Base-by-base conservation (phyloP, 2,329 filamentous ascomycete species). In the Fusarium haematococcum region DNA sequence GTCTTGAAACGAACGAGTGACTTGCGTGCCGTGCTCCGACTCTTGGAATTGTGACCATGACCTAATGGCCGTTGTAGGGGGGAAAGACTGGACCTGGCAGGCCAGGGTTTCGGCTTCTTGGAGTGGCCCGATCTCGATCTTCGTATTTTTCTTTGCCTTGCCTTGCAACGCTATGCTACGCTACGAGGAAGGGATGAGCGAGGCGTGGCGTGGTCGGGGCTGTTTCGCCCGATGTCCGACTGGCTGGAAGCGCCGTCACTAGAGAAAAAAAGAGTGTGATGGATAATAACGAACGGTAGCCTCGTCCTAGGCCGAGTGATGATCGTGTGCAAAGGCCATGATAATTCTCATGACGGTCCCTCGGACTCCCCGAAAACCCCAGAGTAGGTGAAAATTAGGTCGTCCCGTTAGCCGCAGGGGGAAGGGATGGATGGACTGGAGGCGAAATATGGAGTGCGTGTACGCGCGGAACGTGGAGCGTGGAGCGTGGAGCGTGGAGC, bases 1-100 rank as follows among this genome's bases (percentile, higher is more conserved):
- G 59, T 35, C 67, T 66, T 66, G 61, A 75, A 74, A 75, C 67
- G 73, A 75, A 75, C 61, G 73, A 75, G 54, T 73, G 73, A 69
- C 67, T 65, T 52, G 48, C 5, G 39, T 63, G 64, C 67, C 61
- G 58, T 60, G 7, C 27, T 37, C 57, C 65, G 33, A 65, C 50
- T 52, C 54, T 58, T 37, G 56, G 66, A 37, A 70, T 57, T 23
- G 20, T 45, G 41, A 45, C 41, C 70, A 75, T 45, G 68, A 63
- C 48, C 62, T 57, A 48, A 68, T 56, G 35, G 35, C 54, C 45
- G 64, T 43, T 75, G 73, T 50, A 75, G 75, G 60, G 60, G 59
- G 39, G 60, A 73, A 62, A 45, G 56, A 65, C 59, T 37, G 33
- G 66, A 61, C 43, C 23, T 37, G 27, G 35, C 57, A 37, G 20